Percentiles rank a stretch among this genome's conserved stretches.
Conservation (phyloP, 352 stramenopile species). For the Globisporangium polare region DNA sequence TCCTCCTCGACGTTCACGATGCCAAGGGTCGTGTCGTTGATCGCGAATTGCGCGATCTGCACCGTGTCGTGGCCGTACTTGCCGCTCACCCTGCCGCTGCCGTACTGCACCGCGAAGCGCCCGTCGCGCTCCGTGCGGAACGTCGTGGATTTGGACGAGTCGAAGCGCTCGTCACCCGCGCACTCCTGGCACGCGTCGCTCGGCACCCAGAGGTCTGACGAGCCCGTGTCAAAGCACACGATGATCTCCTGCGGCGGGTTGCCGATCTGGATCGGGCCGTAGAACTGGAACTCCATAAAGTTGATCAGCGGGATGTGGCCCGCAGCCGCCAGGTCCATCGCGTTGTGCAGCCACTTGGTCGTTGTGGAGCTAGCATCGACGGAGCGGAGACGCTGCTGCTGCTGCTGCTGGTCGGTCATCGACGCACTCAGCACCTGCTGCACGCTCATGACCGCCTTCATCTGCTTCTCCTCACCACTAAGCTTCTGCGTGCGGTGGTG, state of each 20-base stretch:
- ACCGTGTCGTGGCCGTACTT: slow-evolving; percentile 59
- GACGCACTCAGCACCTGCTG: not conserved
- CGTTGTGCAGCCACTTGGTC: slow-evolving; percentile 21
- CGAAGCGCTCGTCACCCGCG: slow-evolving; percentile 49
- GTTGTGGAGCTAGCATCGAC: not conserved
- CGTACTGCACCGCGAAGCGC: slow-evolving; percentile 69
- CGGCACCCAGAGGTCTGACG: slow-evolving; percentile 75
- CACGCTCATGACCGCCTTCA: slow-evolving; percentile 2
- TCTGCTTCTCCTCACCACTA: not conserved
- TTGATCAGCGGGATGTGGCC: slow-evolving; percentile 65
- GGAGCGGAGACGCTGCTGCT: not conserved
- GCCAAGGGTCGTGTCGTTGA: slow-evolving; percentile 47
- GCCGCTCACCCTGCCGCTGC: slow-evolving; percentile 66
- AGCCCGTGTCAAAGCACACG: slow-evolving; percentile 84
- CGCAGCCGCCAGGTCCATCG: slow-evolving; percentile 23
- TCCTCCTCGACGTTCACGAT: slow-evolving; percentile 66
- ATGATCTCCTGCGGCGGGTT: slow-evolving; percentile 62
- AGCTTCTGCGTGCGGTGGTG: slow-evolving; percentile 18
- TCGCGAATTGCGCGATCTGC: slow-evolving; percentile 37
- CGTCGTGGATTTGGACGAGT: slow-evolving; percentile 40
- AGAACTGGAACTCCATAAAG: slow-evolving; percentile 87
- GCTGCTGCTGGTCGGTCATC: not conserved
- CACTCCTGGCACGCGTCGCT: slow-evolving; percentile 48
- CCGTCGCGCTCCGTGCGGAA: slow-evolving; percentile 34
- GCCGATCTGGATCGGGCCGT: slow-evolving; percentile 57